A percentile compares a stretch with the other conserved stretches of the same genome.
phyloP scores from a whole-genome alignment of 371 early-diverging fungal species.

The Circinella minor region DNA sequence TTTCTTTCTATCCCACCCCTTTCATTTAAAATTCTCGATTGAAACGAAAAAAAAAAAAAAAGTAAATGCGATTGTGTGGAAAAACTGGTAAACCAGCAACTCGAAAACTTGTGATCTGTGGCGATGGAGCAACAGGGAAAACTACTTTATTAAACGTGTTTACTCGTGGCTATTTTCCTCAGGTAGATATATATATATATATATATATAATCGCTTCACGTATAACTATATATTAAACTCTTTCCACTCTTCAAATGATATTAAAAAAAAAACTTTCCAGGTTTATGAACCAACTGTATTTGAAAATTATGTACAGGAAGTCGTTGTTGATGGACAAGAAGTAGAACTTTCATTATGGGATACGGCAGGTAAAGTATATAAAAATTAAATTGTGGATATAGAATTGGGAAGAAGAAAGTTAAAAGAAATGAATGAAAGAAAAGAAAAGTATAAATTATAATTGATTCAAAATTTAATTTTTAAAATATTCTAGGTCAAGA shows the following conservation, averaged over 20 bases:
- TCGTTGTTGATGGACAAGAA: conserved; percentile 77
- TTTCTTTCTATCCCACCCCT: not conserved
- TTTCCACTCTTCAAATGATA: no score
- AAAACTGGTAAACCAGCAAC: conserved; percentile 12
- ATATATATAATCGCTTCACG: no score
- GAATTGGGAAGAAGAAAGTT: no score
- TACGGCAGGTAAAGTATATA: conserved; percentile 77
- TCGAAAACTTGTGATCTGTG: conserved; percentile 74
- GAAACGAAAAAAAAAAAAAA: not conserved
- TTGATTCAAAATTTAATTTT: not conserved
- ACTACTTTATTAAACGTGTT: conserved; percentile 49
- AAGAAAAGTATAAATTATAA: no score
- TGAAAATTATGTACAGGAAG: conserved; percentile 86
- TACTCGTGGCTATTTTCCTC: conserved; percentile 45
- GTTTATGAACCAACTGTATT: conserved; percentile 78
- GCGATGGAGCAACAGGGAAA: conserved; percentile 80
- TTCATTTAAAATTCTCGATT: conserved; percentile 1
- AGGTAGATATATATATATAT: conserved; percentile 23
- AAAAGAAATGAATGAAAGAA: no score
- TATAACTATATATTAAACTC: no score
- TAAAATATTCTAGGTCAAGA: conserved; percentile 58
- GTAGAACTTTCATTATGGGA: conserved; percentile 90
- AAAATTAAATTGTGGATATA: no score
- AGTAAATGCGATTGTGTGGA: conserved; percentile 15
- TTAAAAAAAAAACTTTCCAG: conserved; percentile 23